These are phyloP conservation scores for Conoideocrella luteorostrata DNA, from an alignment of 2,329 filamentous ascomycete species.

Conservation along the genomic window DNA sequence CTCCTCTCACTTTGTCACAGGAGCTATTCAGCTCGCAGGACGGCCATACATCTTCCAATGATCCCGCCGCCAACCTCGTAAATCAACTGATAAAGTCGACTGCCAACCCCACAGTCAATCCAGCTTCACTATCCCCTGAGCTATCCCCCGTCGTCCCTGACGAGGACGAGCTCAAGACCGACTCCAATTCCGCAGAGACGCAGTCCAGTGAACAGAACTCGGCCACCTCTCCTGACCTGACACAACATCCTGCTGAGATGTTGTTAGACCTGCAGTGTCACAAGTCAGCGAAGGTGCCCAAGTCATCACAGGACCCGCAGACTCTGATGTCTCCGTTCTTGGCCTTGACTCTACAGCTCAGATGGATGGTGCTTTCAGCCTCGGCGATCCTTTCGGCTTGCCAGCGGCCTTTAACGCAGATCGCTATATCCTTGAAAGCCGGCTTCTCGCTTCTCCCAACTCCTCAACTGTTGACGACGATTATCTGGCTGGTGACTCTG, in stretches of 20 bases:
- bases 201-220: constrained; percentile 19
- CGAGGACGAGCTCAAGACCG: constrained; percentile 25
- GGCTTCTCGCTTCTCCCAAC: constrained; percentile 68
- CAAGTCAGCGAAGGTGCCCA: constrained; percentile 69
- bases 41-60: constrained; percentile 23
- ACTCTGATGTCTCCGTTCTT: constrained; percentile 32
- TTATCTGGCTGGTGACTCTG: constrained; percentile 58
- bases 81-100: constrained; percentile 35
- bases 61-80: constrained; percentile 29
- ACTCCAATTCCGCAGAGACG: constrained; percentile 13
- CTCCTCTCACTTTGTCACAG: constrained; percentile 51
- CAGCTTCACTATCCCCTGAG: constrained; percentile 54
- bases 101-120: constrained; percentile 49
- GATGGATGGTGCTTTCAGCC: constrained; percentile 58
- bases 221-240: constrained; percentile 69
- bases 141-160: constrained; percentile 48
- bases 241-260: constrained; percentile 99
- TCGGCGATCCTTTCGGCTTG: constrained; percentile 63
- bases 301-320: constrained; percentile 37
- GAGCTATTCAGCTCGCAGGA: constrained; percentile 49
- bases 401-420: constrained; percentile 64
- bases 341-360: constrained; percentile 47
- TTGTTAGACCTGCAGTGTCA: constrained; percentile 99
- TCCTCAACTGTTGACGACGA: constrained; percentile 59
- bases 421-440: constrained; percentile 70